Conservation (phyloP, 2,329 filamentous ascomycete genomes). For the Ustulina deusta region DNA sequence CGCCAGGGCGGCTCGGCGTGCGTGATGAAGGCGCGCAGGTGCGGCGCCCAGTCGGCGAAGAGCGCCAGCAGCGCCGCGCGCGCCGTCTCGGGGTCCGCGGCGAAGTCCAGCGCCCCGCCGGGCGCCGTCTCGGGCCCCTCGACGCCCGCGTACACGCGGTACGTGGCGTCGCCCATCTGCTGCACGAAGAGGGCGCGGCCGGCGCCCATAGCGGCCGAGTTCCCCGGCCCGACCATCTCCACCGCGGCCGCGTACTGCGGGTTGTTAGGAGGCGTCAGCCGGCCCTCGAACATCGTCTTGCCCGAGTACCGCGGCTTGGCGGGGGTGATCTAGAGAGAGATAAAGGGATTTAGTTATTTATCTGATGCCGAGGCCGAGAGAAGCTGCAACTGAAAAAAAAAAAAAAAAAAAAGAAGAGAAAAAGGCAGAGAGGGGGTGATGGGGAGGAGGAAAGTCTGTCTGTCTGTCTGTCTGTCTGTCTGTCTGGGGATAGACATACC, state of each 20-base stretch:
- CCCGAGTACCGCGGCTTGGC: slow-evolving; percentile 35
- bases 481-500: too few species aligned
- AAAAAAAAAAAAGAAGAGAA: background rate
- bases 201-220: slow-evolving; percentile 7
- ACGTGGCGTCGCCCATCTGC: slow-evolving; percentile 30
- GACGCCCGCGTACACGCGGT: slow-evolving; percentile 34
- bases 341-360: too few species aligned
- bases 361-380: too few species aligned
- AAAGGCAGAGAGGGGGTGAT: background rate
- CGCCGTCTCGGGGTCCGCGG: slow-evolving; percentile 15
- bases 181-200: slow-evolving; percentile 19
- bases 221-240: slow-evolving; percentile 25
- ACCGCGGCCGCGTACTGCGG: slow-evolving; percentile 32
- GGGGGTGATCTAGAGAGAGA: slow-evolving; percentile 28
- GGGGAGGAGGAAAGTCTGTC: too few species aligned
- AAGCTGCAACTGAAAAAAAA: background rate
- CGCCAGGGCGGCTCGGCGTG: slow-evolving; percentile 35
- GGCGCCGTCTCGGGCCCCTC: slow-evolving; percentile 24
- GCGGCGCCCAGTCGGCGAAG: slow-evolving; percentile 20
- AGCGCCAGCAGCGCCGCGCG: slow-evolving; percentile 7
- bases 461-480: too few species aligned
- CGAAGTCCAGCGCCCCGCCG: slow-evolving; percentile 27
- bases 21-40: slow-evolving; percentile 22
- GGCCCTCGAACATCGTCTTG: slow-evolving; percentile 31
- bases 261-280: slow-evolving; percentile 20